Evolutionary conservation across 768 basidiomycete species (phyloP).

Genomic region (Pleurotus sapidus): DNA sequence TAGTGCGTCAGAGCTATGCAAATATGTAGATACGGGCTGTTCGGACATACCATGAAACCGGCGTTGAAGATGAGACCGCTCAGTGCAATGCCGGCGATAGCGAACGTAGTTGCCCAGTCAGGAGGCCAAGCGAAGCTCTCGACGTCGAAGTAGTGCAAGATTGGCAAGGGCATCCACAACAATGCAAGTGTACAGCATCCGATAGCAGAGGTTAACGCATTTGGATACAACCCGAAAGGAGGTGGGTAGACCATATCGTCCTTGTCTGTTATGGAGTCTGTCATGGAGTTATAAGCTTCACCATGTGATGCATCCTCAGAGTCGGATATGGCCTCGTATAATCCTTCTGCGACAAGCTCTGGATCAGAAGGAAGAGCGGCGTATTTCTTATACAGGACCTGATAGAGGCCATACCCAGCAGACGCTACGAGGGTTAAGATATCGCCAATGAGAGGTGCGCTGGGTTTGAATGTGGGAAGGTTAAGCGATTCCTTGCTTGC

Average conservation of each 20-base stretch:
- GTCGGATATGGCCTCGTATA: conserved; percentile 44
- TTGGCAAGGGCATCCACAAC: conserved; percentile 77
- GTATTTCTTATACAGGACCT: conserved; percentile 83
- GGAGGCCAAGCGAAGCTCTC: conserved; percentile 70
- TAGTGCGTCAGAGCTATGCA: conserved; percentile 8
- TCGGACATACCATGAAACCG: conserved; percentile 69
- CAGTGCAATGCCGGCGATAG: conserved; percentile 66
- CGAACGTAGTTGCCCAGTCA: conserved; percentile 37
- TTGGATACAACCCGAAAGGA: conserved; percentile 84
- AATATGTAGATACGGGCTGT: not conserved
- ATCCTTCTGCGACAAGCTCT: conserved; percentile 37
- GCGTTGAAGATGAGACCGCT: conserved; percentile 81
- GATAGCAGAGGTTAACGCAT: conserved; percentile 76
- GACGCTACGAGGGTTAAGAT: conserved; percentile 71
- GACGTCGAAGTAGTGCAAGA: conserved; percentile 63
- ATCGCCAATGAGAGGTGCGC: conserved; percentile 69
- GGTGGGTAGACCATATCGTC: conserved; percentile 48
- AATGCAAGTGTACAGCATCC: conserved; percentile 71
- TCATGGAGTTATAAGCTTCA: conserved; percentile 12
- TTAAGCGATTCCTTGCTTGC: not conserved
- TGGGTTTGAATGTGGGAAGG: conserved; percentile 25
- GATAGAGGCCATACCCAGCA: conserved; percentile 71
- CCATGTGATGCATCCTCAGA: conserved; percentile 26
- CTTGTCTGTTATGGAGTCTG: conserved; percentile 14
- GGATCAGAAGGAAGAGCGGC: conserved; percentile 68